Base-by-base conservation (phyloP, 2,329 filamentous ascomycete species). In the Penicillium sp. region DNA sequence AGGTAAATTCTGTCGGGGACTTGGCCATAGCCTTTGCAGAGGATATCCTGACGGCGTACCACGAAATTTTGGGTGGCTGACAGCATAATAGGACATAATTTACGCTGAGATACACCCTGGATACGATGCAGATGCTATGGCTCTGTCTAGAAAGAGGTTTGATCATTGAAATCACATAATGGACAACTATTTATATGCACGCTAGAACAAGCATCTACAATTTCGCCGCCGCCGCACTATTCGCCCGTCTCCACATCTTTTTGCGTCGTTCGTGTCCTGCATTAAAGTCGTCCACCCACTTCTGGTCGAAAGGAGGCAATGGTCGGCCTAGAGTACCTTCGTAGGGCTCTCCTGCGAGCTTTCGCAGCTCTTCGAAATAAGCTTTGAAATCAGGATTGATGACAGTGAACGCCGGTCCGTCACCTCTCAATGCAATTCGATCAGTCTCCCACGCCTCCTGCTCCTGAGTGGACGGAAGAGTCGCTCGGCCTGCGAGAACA, bases 311-410 rank as follows among this genome's bases (percentile, higher is more conserved):
- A 2, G 69, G 71, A 1, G 80, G 80, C 33, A 83, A 63, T 11
- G 67, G 67, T 6, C 80, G 73, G 0, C 80, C 81, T 0, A 74
- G 75, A 3, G 73, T 73, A 0, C 75, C 77, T 5, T 71, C 65
- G 0, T 65, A 69, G 2, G 81, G 80, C 6, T 81, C 74, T 0
- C 81, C 80, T 0, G 80, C 80, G 28, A 82, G 69, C 4, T 61
- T 59, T 0, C 79, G 71, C 14, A 83, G 66, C 2, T 76, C 77
- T 70, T 89, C 85, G 65, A 90, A 89, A 68, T 89, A 89, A 14
- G 85, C 81, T 63, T 87, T 83, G 68, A 89, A 89, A 33, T 89
- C 82, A 0, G 87, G 87, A 60, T 82, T 84, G 10, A 89, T 73
- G 1, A 85, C 76, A 0, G 81, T 79, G 64, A 89, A 89, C 2